Conservation (phyloP, 495 filamentous ascomycete genomes). For the Aspergillus baeticus region DNA sequence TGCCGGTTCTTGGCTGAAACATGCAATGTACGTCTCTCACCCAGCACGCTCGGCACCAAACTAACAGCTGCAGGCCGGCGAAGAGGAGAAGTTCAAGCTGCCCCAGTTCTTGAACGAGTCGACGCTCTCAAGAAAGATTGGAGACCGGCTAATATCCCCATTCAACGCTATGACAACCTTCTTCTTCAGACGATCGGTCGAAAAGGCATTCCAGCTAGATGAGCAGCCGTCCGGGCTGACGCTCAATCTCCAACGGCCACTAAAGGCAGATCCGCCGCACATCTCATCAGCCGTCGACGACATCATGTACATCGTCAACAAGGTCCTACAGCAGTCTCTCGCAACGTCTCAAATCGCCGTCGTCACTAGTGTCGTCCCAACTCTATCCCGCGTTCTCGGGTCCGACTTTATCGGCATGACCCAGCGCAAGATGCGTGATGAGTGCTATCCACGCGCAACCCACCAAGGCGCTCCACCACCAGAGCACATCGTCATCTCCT, state of each 20-base stretch:
- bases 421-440: slow-evolving; percentile 95
- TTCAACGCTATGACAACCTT: slow-evolving; percentile 91
- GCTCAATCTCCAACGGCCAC: slow-evolving; percentile 64
- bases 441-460: slow-evolving; percentile 76
- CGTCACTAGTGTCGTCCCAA: slow-evolving; percentile 72
- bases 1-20: slow-evolving; percentile 84
- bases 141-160: slow-evolving; percentile 65
- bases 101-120: slow-evolving; percentile 75
- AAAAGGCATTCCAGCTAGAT: slow-evolving; percentile 98
- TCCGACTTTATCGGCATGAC: slow-evolving; percentile 96
- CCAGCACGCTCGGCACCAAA: slow-evolving; percentile 21
- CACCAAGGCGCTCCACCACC: slow-evolving; percentile 77
- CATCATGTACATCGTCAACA: slow-evolving; percentile 98
- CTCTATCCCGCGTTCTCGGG: slow-evolving; percentile 80
- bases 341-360: slow-evolving; percentile 79
- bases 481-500: slow-evolving; percentile 78
- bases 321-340: slow-evolving; percentile 80
- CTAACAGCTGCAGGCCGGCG: slow-evolving; percentile 16
- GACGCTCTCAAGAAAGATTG: slow-evolving; percentile 71
- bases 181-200: slow-evolving; percentile 92
- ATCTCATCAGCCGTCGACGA: slow-evolving; percentile 96
- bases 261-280: slow-evolving; percentile 75
- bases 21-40: slow-evolving; percentile 59
- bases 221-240: slow-evolving; percentile 81
- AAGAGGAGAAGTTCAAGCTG: slow-evolving; percentile 37